Evolutionary conservation across 1,284 basidiomycete genomes (phyloP).

Genomic region (Ceratobasidium sp.): DNA sequence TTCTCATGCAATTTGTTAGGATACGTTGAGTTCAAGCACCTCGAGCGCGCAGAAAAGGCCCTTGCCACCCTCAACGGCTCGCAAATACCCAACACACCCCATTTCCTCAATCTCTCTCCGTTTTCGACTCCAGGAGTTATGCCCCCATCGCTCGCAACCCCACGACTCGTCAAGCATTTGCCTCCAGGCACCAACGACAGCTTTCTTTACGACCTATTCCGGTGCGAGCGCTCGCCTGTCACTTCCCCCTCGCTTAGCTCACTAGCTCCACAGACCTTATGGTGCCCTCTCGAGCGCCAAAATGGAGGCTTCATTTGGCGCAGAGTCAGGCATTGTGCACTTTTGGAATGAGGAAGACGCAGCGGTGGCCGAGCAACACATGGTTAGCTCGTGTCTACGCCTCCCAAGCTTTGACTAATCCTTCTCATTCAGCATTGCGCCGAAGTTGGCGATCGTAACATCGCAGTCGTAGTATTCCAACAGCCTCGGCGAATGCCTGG

Average conservation of each 20-base stretch:
- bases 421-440: constrained; percentile 64
- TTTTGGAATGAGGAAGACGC: constrained; percentile 92
- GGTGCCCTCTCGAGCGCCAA: constrained; percentile 77
- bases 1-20: not conserved
- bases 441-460: constrained; percentile 81
- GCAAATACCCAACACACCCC: constrained; percentile 66
- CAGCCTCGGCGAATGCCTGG: constrained; percentile 63
- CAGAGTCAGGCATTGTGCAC: constrained; percentile 80
- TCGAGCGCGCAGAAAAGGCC: constrained; percentile 78
- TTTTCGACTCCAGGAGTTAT: constrained; percentile 74
- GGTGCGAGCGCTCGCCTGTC: not conserved
- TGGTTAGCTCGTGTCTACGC: constrained; percentile 53
- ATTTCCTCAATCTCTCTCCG: constrained; percentile 72
- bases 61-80: constrained; percentile 80
- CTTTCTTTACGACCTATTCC: constrained; percentile 79
- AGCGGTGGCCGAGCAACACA: constrained; percentile 73
- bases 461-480: constrained; percentile 75
- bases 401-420: constrained; percentile 6
- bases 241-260: constrained; percentile 11
- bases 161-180: constrained; percentile 81
- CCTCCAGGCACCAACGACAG: constrained; percentile 70
- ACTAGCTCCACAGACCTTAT: constrained; percentile 59
- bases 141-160: constrained; percentile 75
- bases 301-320: constrained; percentile 73
- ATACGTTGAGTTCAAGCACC: constrained; percentile 46